Evolutionary conservation across 169 alveolate genomes (phyloP).

Genomic region (Prorocentrum cordatum): DNA sequence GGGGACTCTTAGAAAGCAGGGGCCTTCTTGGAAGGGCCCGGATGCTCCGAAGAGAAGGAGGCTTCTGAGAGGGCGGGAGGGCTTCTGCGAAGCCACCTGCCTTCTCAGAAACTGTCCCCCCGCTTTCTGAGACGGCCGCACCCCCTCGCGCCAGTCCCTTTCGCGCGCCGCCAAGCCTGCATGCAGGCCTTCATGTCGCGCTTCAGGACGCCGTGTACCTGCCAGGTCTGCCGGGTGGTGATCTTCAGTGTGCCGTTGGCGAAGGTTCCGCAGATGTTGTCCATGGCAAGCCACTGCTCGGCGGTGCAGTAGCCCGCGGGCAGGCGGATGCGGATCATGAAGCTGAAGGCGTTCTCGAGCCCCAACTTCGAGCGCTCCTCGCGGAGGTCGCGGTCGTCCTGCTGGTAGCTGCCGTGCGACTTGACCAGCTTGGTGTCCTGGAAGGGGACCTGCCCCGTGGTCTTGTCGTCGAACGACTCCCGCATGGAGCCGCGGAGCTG

Average conservation of each 20-base stretch:
- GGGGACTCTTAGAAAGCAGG: too few relatives aligned
- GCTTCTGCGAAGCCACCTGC: too few relatives aligned
- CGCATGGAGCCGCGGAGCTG: conserved; percentile 63
- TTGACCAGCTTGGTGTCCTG: conserved; percentile 68
- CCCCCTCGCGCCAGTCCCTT: too few relatives aligned
- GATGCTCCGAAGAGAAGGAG: too few relatives aligned
- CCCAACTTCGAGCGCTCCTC: conserved; percentile 67
- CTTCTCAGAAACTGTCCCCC: too few relatives aligned
- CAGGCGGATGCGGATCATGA: too few relatives aligned
- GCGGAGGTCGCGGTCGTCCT: conserved; percentile 32
- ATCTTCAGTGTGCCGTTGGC: conserved; percentile 64
- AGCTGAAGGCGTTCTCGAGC: conserved; percentile 49
- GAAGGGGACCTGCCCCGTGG: conserved; percentile 68
- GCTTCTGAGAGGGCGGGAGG: too few relatives aligned
- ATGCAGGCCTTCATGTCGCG: too few relatives aligned
- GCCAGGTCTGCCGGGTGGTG: conserved; percentile 69
- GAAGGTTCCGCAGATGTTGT: conserved; percentile 40
- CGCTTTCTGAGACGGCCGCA: too few relatives aligned
- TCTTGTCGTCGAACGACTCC: conserved; percentile 43
- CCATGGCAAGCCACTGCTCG: conserved; percentile 69
- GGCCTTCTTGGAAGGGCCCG: too few relatives aligned
- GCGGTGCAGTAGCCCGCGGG: conserved; percentile 65
- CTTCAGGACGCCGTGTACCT: conserved; percentile 63
- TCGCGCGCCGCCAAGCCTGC: too few relatives aligned
- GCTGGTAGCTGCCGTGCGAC: conserved; percentile 67